A percentile compares a stretch with the other conserved stretches of the same genome.
These are phyloP conservation scores for Stephania cephalantha DNA, from an alignment of 164 flowering plant species.

Conservation along the genomic window DNA sequence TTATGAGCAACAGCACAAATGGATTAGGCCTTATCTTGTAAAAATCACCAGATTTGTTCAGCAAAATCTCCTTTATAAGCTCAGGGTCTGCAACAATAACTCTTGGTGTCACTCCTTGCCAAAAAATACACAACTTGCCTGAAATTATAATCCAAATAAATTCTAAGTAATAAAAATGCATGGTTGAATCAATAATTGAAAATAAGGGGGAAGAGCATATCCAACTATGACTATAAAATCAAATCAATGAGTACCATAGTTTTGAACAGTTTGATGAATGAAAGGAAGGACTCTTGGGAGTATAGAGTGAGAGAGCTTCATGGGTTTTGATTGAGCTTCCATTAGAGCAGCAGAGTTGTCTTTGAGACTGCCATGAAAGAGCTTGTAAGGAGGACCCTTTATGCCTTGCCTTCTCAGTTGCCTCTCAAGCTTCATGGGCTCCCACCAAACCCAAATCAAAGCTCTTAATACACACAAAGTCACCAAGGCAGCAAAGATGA, in stretches of 20 bases:
- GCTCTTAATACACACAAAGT: slow-evolving; percentile 21
- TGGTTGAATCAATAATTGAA: background rate
- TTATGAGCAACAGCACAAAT: slow-evolving; percentile 4
- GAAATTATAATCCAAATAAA: slow-evolving; percentile 1
- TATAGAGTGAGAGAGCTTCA: slow-evolving; percentile 22
- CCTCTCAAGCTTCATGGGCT: slow-evolving; percentile 32
- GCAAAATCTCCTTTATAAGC: slow-evolving; percentile 9
- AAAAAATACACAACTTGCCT: slow-evolving; percentile 11
- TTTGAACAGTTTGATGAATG: slow-evolving; percentile 12
- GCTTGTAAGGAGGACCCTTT: slow-evolving; percentile 25
- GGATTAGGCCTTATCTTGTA: background rate
- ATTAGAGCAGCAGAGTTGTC: slow-evolving; percentile 12
- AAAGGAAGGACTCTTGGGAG: slow-evolving; percentile 25
- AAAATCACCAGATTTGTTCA: slow-evolving; percentile 10
- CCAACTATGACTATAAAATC: too few species aligned
- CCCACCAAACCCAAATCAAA: slow-evolving; percentile 35
- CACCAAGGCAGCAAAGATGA: background rate
- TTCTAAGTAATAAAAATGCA: too few species aligned
- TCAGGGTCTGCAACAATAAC: slow-evolving; percentile 8
- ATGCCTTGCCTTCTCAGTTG: slow-evolving; percentile 29
- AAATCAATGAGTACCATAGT: slow-evolving; percentile 20
- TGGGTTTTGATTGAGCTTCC: slow-evolving; percentile 25
- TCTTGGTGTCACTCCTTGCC: slow-evolving; percentile 14
- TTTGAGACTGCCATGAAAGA: slow-evolving; percentile 25
- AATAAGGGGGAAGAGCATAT: background rate